Conservation (phyloP, 352 stramenopile species). For the Phytophthora fragariaefolia region DNA sequence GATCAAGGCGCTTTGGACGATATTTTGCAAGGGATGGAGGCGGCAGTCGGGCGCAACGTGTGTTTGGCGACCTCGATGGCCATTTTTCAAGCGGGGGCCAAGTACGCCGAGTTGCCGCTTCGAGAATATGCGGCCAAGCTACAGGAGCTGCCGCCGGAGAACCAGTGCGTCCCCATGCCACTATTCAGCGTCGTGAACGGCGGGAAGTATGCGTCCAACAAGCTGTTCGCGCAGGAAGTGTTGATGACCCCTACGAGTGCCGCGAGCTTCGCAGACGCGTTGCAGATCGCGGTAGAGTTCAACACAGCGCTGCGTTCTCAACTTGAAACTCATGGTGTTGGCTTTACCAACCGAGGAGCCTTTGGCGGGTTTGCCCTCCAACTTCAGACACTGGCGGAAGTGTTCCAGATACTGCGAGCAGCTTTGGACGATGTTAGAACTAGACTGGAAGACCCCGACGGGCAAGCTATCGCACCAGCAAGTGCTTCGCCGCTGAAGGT, state of each 20-base stretch:
- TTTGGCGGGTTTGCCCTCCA: conserved; percentile 73
- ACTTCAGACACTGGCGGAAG: conserved; percentile 61
- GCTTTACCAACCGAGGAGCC: conserved; percentile 62
- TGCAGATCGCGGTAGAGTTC: conserved; percentile 66
- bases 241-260: conserved; percentile 60
- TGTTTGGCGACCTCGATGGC: conserved; percentile 69
- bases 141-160: conserved; percentile 50
- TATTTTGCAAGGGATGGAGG: conserved; percentile 45
- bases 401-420: conserved; percentile 61
- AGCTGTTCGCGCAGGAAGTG: conserved; percentile 74
- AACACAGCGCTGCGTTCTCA: conserved; percentile 45
- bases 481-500: conserved; percentile 52
- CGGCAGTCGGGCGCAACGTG: conserved; percentile 59
- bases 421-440: conserved; percentile 51
- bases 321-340: conserved; percentile 57
- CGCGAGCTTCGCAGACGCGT: conserved; percentile 61
- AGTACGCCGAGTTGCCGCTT: conserved; percentile 59
- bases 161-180: conserved; percentile 68
- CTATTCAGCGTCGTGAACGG: conserved; percentile 78
- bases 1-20: conserved; percentile 57
- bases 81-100: conserved; percentile 67
- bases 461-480: conserved; percentile 28
- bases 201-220: conserved; percentile 67
- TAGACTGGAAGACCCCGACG: conserved; percentile 41
- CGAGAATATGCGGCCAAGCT: conserved; percentile 63